phyloP scores from a whole-genome alignment of 805 yeast species.

The Ogataea allantospora region DNA sequence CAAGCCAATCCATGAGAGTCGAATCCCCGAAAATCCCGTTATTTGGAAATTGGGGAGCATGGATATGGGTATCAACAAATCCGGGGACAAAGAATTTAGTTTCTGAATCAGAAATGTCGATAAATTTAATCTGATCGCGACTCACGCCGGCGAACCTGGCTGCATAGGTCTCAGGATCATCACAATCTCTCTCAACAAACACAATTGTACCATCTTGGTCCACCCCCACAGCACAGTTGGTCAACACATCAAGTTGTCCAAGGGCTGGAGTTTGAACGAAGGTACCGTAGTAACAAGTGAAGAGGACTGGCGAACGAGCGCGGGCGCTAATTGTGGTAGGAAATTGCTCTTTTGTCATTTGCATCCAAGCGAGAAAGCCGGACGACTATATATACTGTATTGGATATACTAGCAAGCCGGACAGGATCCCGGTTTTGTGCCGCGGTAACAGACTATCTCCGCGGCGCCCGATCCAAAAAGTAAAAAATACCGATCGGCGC shows the following conservation, averaged over 20 bases:
- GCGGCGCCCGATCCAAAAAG: constrained; percentile 1
- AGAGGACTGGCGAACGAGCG: constrained; percentile 18
- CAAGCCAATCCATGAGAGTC: constrained; percentile 87
- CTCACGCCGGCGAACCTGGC: constrained; percentile 12
- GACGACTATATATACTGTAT: neutral
- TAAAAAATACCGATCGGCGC: too few species aligned
- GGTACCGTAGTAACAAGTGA: constrained; percentile 62
- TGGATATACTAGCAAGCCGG: neutral
- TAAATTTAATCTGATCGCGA: constrained; percentile 30
- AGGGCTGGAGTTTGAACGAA: constrained; percentile 68
- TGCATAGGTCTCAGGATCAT: constrained; percentile 16
- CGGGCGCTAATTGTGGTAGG: constrained; percentile 17
- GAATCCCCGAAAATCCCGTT: constrained; percentile 80
- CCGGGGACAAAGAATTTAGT: constrained; percentile 75
- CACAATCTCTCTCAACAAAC: constrained; percentile 25
- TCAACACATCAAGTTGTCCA: constrained; percentile 54
- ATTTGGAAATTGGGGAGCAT: constrained; percentile 83
- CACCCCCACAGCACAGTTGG: constrained; percentile 63
- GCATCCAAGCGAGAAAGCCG: neutral
- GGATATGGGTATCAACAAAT: constrained; percentile 78
- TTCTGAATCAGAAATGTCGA: constrained; percentile 37
- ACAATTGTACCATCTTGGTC: constrained; percentile 53
- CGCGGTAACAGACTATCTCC: constrained; percentile 4
- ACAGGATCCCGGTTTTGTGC: constrained; percentile 1
- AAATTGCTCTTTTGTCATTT: constrained; percentile 9